A percentile compares a stretch with the other conserved stretches of the same genome.
phyloP scores from a whole-genome alignment of 495 filamentous ascomycete species.

The Hypoxylon perforatum region DNA sequence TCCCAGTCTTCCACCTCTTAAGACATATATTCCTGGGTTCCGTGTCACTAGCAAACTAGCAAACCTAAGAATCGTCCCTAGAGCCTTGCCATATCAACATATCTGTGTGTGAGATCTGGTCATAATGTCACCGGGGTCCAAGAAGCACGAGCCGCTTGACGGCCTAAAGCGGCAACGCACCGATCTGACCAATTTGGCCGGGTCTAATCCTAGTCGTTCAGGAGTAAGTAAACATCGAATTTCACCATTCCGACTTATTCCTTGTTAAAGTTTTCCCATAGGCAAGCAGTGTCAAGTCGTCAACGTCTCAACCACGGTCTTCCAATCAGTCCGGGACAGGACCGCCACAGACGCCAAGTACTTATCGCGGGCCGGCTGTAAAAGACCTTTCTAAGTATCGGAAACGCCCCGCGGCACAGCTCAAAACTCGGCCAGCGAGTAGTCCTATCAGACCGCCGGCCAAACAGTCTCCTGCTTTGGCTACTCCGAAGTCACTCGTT shows the following conservation, averaged over 20 bases:
- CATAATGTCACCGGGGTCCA: constrained; percentile 11
- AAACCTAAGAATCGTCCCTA: neutral
- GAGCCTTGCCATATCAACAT: neutral
- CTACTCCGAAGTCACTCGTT: neutral
- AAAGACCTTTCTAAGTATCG: constrained; percentile 6
- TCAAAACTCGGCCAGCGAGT: neutral
- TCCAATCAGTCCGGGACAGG: neutral
- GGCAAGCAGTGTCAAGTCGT: neutral
- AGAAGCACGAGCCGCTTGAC: neutral
- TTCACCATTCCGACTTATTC: too few relatives aligned
- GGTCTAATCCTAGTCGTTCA: neutral
- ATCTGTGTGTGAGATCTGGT: constrained; percentile 3
- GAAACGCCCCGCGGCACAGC: neutral
- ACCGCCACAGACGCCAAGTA: neutral
- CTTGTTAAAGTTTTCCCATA: neutral
- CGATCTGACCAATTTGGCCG: too few relatives aligned
- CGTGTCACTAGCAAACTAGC: too few relatives aligned
- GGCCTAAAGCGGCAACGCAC: neutral
- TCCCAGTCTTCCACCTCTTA: too few relatives aligned
- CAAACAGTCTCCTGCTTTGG: neutral
- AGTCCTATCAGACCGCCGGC: neutral
- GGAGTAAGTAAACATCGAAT: too few relatives aligned
- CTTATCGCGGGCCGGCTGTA: constrained; percentile 13
- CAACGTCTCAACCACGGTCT: neutral
- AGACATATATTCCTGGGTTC: too few relatives aligned